Base-by-base conservation (phyloP, 192 early-diverging fungal genomes). In the Entrophospora sp. region DNA sequence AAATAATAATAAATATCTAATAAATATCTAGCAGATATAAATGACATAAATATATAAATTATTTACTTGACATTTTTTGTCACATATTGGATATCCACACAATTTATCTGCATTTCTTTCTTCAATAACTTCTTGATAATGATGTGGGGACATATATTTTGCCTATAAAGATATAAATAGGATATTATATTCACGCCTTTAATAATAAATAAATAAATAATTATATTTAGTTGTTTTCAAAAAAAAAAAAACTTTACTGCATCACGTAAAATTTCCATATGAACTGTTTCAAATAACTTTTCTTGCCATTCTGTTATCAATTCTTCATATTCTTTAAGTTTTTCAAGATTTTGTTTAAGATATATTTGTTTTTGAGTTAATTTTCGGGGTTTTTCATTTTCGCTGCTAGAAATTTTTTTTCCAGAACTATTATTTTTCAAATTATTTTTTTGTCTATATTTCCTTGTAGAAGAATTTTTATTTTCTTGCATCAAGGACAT, bases 31-130 rank as follows among this genome's bases (percentile, higher is more conserved):
- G 14, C 9, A 4, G 16, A 34, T 25, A 24, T 34, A 7, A 32
- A 56, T 18, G 9, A 27, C 51, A 60, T 36, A n/a, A 35, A 59
- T 37, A 1, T 16, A 28, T 18, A 58, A 10, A 32, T 38, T 66
- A 66, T 73, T 27, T 71, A 83, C 79, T 34, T 64, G 73, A 28
- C 68, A 75, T 13, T 68, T 45, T 12, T 77, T 68, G n/a, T 55
- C 44, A 70, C 93, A 95, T 16, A 95, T 70, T 24, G 93, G 91
- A 60, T 93, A 95, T 1, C 89, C 93, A 66, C 93, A 95, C 16
- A 86, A 64, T 12, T 79, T 77, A 44, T 76, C 78, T 0, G 88
- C 72, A 16, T 78, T 75, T 2, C 92, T 78, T 79, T 95, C 92
- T 49, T 82, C 81, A 51, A 93, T 71, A 18, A 89, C 71, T 37